Evolutionary conservation across 1,284 basidiomycete genomes (phyloP), one percentile per base, ranked within the genome.

Genomic region (Tilletia indica): DNA sequence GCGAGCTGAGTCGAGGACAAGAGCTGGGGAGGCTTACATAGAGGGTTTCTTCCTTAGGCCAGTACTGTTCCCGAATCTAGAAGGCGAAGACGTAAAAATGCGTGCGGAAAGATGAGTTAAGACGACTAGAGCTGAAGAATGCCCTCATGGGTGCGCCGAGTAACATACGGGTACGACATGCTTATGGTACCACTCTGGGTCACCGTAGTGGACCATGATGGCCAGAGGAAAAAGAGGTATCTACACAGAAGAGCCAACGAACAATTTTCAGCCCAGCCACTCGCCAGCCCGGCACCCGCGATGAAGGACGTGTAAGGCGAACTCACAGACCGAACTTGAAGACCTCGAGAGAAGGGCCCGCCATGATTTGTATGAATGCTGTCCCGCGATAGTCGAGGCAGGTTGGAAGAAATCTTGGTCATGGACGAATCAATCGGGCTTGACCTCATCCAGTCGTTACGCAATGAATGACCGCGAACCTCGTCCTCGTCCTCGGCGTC

Each of bases 171-270:
- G 93, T 54, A 92, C 85, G 54, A 95, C 93, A 77, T 92, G 87
- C 61, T 87, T 86, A 66, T 88, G 87, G 82, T 94, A 96, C 93
- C 93, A 97, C 49, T 91, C 89, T 4, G 93, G 92, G 84, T 94
- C 92, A 69, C 93, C 93, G 81, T 92, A 95, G 84, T 94, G 91
- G 69, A 94, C 86, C 86, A 96, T 90, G 36, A 92, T 89, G 58
- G 89, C 87, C 68, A 95, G 89, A 0, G 94, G 76, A 95, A 90
- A 83, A 93, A 93, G 72, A 96, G 89, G 85, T 97, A 96, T 45
- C 93, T 86, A 61, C 42, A 8, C 0, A 0, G 3, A 3, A 45
- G 6, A 1, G 68, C 56, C 14, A 47, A 58, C 63, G 71, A 34
- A 51, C 61, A n/a, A 67, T 63, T 16, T 72, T 63, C 42, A 69